Base-by-base conservation (phyloP, 1,284 basidiomycete species). In the Apiotrichum siamense region DNA sequence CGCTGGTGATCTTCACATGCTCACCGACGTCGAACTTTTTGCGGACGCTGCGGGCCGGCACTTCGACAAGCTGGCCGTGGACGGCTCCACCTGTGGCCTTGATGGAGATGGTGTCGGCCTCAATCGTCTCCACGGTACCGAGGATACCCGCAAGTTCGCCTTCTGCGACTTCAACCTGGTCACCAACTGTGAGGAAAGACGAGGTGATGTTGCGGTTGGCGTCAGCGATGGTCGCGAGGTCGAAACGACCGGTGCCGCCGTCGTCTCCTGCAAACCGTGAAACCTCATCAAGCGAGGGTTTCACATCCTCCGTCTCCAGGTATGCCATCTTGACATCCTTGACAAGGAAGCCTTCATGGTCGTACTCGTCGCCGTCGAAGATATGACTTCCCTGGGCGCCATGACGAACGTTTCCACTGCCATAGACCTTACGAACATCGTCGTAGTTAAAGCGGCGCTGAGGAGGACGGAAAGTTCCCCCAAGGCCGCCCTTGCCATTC, bases 1-100 rank as follows among this genome's bases (percentile, higher is more conserved):
- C 94, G 7, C 85, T 81, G 83, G 97, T 91, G 52, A 98, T 94
- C 77, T 97, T 97, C 76, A 99, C 89, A 67, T 99, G 96, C 74
- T 98, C 94, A 70, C 94, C 96, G 45, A 91, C 82, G 70, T 90
- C 91, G 79, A 99, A 98, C 42, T 86, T 81, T 76, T 99, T 98
- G 60, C 92, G 81, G 3, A 97, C 90, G 66, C 87, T 88, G 49
- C 87, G 79, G 1, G 90, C 88, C 0, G 88, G 87, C 6, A 98
- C 81, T 58, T 97, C 91, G 47, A 79, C 69, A 9, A 60, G 51
- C 51, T 94, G 90, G 24, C 87, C 79, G 27, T 89, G 86, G 23
- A 86, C 77, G 9, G 86, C 85, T 24, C 68, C 72, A 24, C 71
- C 67, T 32, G 70, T 66, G n/a, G 75, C 72, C 47, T 84, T 83